Percentiles rank a stretch among this genome's conserved stretches.
Evolutionary conservation across 129 eudicot species (phyloP).

Genomic region (Cynara cardunculus): DNA sequence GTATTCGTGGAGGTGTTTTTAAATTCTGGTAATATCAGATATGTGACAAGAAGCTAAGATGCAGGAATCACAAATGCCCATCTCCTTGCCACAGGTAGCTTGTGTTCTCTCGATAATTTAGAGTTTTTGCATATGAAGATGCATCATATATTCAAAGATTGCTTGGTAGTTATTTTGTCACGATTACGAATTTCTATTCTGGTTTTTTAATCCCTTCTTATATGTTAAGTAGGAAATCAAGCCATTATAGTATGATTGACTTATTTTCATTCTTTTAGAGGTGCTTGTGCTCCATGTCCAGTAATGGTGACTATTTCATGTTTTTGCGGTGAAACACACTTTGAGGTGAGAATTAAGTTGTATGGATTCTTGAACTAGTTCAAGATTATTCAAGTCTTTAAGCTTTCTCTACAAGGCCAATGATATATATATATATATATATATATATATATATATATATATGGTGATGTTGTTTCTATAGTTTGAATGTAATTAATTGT

Average conservation of each 20-base stretch:
- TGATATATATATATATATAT: no score
- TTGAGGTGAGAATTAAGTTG: slow-evolving; percentile 60
- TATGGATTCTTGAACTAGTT: slow-evolving; percentile 3
- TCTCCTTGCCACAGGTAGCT: slow-evolving; percentile 95
- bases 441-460: background rate
- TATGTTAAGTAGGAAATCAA: background rate
- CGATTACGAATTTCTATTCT: background rate
- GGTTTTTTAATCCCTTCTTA: background rate
- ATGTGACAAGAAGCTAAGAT: slow-evolving; percentile 92
- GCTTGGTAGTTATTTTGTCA: background rate
- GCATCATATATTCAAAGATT: background rate
- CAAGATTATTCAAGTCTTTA: background rate
- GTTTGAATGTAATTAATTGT: background rate
- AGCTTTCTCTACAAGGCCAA: background rate
- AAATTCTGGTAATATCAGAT: slow-evolving; percentile 40
- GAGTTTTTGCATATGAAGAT: background rate
- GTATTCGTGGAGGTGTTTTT: slow-evolving; percentile 1
- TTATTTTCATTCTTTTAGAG: slow-evolving; percentile 51
- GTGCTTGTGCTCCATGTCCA: slow-evolving; percentile 99
- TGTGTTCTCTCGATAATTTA: slow-evolving; percentile 1
- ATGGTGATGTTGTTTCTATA: background rate
- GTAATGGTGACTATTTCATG: slow-evolving; percentile 96
- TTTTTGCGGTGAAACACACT: slow-evolving; percentile 81
- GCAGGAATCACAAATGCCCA: slow-evolving; percentile 97
- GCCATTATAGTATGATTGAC: background rate